Evolutionary conservation across 306 rosid genomes (phyloP).

Genomic region (Citrullus colocynthis): DNA sequence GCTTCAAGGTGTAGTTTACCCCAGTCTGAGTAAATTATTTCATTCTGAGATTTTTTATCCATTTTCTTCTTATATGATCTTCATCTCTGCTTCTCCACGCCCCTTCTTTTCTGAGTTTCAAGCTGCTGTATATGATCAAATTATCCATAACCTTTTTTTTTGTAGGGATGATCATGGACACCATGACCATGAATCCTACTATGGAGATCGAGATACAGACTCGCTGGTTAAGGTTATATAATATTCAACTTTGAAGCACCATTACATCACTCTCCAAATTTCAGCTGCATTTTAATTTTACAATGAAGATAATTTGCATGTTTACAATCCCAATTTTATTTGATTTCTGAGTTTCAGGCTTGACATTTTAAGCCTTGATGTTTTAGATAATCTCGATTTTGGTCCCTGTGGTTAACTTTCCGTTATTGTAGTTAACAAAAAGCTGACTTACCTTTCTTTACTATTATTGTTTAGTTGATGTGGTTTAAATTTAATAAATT

Average conservation of each 20-base stretch:
- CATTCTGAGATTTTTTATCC: neutral
- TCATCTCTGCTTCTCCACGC: neutral
- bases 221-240: slow-evolving; percentile 65
- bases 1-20: neutral
- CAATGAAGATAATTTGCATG: neutral
- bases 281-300: neutral
- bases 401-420: neutral
- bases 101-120: neutral
- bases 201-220: slow-evolving; percentile 92
- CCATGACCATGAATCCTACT: slow-evolving; percentile 91
- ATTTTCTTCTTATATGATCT: neutral
- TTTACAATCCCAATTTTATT: neutral
- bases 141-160: slow-evolving; percentile 10
- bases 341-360: no score
- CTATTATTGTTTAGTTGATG: neutral
- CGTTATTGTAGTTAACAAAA: neutral
- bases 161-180: slow-evolving; percentile 83
- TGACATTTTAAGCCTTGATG: no score
- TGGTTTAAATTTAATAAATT: neutral
- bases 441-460: neutral
- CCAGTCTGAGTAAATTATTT: neutral
- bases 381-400: no score
- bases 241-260: neutral
- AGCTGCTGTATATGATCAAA: slow-evolving; percentile 2
- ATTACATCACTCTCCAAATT: neutral